Evolutionary conservation across 495 filamentous ascomycete species (phyloP), one percentile per base, ranked within the genome.

Genomic region (Pseudevernia furfuracea): DNA sequence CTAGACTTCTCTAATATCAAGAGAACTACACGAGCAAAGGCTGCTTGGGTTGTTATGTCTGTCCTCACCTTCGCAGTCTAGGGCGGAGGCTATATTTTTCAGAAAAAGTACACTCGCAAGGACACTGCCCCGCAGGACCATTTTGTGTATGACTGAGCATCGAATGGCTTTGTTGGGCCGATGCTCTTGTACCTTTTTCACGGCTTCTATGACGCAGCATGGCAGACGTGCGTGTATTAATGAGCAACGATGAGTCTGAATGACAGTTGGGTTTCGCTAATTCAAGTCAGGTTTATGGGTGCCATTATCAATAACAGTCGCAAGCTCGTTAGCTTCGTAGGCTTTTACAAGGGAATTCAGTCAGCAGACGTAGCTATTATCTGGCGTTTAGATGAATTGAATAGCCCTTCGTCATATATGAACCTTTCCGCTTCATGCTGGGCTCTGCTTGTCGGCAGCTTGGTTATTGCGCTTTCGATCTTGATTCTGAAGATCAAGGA

Each of bases 261-360:
- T 59, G 57, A 15, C 57, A n/a, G n/a, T 32, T 62, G 46, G 25
- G 48, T 68, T 75, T 69, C 75, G 59, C 53, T 44, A 62, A 56
- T 60, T 11, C 38, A 61, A 74, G 67, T 10, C 66, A 91, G 88
- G 88, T 90, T 88, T 76, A 96, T 97, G 89, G 93, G 93, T 41
- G 86, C 91, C 23, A 81, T 96, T 38, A 90, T 86, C 70, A 96
- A 97, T 80, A 95, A 94, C 56, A 84, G 87, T 66, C 89, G 92
- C 71, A 95, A 92, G 71, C 81, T 93, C 28, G 93, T 93, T 76
- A 96, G 96, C 78, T 89, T 94, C 70, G 86, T 91, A 39, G 93
- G 93, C 61, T 96, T 93, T 80, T 96, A 96, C 82, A 96, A 96
- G 72, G 90, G 90, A n/a, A 89, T 97, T 69, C 93, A 97, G 76